phyloP scores from a whole-genome alignment of 805 yeast species.

The Candida broadrunensis region DNA sequence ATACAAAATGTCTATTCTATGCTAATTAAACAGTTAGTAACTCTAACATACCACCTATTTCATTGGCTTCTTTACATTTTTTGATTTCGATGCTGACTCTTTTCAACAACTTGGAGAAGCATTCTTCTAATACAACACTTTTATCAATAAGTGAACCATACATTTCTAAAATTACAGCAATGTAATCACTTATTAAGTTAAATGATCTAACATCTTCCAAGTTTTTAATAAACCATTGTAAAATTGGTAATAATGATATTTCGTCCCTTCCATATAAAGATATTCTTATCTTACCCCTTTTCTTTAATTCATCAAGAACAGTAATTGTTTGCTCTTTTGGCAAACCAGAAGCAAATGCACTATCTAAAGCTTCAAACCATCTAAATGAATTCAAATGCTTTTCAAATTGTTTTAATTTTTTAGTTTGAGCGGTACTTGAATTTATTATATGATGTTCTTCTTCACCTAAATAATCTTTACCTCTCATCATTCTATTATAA shows the following conservation, averaged over 20 bases:
- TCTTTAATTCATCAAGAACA: conserved; percentile 80
- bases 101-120: conserved; percentile 57
- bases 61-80: conserved; percentile 83
- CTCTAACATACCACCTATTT: conserved; percentile 91
- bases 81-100: conserved; percentile 67
- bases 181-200: conserved; percentile 61
- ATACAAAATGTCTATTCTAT: conserved; percentile 1
- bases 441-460: conserved; percentile 71
- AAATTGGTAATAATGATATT: conserved; percentile 75
- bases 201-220: conserved; percentile 78
- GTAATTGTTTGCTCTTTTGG: conserved; percentile 79
- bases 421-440: conserved; percentile 48
- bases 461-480: conserved; percentile 88
- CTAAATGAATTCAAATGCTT: conserved; percentile 80
- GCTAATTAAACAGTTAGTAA: conserved; percentile 53
- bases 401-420: conserved; percentile 78
- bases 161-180: conserved; percentile 67
- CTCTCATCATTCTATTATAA: conserved; percentile 81
- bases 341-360: conserved; percentile 76
- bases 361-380: conserved; percentile 91
- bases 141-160: conserved; percentile 72
- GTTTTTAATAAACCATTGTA: conserved; percentile 76
- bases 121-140: conserved; percentile 74
- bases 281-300: conserved; percentile 84
- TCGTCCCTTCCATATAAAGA: conserved; percentile 83